Conservation (phyloP, 768 basidiomycete genomes). For the Bullera alba region DNA sequence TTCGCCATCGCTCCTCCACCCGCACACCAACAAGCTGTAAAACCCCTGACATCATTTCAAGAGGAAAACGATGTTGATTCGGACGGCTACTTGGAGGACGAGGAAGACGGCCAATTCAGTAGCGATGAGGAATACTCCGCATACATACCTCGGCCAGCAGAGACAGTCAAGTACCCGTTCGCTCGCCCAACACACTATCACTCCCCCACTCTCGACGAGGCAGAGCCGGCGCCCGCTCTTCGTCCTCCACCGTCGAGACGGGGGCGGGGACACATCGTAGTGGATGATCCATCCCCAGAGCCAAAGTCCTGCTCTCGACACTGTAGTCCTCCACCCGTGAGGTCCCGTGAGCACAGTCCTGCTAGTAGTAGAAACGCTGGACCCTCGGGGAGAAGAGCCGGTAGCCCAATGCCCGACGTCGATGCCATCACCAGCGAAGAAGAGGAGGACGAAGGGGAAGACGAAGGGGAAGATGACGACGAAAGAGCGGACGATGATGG, state of each 20-base stretch:
- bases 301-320: conserved; percentile 11
- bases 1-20: background rate
- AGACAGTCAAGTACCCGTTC: background rate
- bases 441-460: background rate
- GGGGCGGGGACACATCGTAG: conserved; percentile 13
- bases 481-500: too few relatives aligned
- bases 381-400: conserved; percentile 15
- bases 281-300: conserved; percentile 1
- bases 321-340: conserved; percentile 11
- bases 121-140: background rate
- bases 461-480: too few relatives aligned
- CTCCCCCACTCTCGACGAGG: background rate
- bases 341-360: conserved; percentile 7
- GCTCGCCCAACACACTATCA: background rate
- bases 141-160: background rate
- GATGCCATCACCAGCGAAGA: conserved; percentile 1
- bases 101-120: background rate
- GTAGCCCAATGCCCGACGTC: conserved; percentile 18
- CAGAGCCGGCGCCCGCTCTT: background rate
- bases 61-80: background rate
- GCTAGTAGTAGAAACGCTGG: conserved; percentile 17
- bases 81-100: background rate
- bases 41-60: background rate
- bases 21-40: background rate
- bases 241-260: background rate